phyloP scores from a whole-genome alignment of 768 basidiomycete genomes.

The Trametes meyenii region DNA sequence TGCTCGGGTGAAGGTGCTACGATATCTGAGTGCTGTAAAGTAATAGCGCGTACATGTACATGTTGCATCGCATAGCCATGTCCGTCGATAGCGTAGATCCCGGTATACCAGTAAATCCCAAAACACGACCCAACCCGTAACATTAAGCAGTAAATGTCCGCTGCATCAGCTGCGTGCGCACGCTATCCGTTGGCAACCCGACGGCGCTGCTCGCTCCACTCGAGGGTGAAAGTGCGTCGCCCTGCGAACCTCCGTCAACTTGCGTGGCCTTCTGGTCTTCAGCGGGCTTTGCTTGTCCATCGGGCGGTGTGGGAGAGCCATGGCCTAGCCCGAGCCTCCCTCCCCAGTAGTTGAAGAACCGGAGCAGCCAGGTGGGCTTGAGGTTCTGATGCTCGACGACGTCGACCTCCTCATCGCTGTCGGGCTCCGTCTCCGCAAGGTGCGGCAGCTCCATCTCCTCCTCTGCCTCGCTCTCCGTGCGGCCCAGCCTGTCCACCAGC shows the following conservation, averaged over 20 bases:
- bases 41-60: conserved; percentile 22
- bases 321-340: conserved; percentile 50
- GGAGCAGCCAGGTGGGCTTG: conserved; percentile 76
- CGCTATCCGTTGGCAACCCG: conserved; percentile 12
- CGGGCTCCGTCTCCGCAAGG: conserved; percentile 26
- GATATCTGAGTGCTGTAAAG: not conserved
- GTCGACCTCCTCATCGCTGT: conserved; percentile 49
- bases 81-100: conserved; percentile 20
- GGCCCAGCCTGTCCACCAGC: conserved; percentile 66
- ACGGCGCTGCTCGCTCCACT: conserved; percentile 17
- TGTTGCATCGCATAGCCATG: conserved; percentile 19
- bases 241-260: conserved; percentile 1
- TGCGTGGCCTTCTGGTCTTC: conserved; percentile 3
- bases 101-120: conserved; percentile 3
- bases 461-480: conserved; percentile 77
- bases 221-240: not conserved
- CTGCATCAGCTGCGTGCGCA: conserved; percentile 14
- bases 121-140: not conserved
- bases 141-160: conserved; percentile 15
- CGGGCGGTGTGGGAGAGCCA: conserved; percentile 13
- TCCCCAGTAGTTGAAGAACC: conserved; percentile 79
- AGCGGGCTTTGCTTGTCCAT: conserved; percentile 13
- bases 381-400: conserved; percentile 60
- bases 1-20: not conserved
- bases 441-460: conserved; percentile 55